Percentiles rank a stretch among this genome's conserved stretches.
These are phyloP conservation scores for Candida piceae DNA, from an alignment of 805 yeast genomes.

Conservation along the genomic window DNA sequence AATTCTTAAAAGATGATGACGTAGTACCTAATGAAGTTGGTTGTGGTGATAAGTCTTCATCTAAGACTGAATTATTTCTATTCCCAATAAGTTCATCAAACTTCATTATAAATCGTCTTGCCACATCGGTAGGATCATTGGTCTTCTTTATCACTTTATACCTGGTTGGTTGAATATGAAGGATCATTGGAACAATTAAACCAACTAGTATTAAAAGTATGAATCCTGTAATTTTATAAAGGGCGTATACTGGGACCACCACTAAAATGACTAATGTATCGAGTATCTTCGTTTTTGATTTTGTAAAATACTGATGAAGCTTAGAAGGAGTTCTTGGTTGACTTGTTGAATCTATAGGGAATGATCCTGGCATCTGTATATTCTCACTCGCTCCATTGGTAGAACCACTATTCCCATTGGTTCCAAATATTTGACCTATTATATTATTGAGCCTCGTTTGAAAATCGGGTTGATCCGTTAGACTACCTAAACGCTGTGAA, in stretches of 20 bases:
- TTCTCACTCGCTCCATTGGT: not conserved
- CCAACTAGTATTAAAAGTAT: constrained; percentile 18
- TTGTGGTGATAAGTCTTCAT: not conserved
- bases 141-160: constrained; percentile 17
- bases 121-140: constrained; percentile 29
- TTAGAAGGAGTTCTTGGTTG: constrained; percentile 16
- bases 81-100: constrained; percentile 32
- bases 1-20: too few species aligned
- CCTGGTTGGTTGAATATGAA: constrained; percentile 16
- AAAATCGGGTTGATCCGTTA: not conserved
- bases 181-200: constrained; percentile 17
- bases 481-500: not conserved
- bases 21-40: not conserved
- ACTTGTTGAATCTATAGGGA: constrained; percentile 8
- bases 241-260: constrained; percentile 23
- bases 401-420: not conserved
- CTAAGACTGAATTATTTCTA: constrained; percentile 1
- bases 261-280: constrained; percentile 16
- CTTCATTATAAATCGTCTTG: constrained; percentile 27
- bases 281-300: constrained; percentile 5
- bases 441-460: constrained; percentile 2
- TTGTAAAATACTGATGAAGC: constrained; percentile 16
- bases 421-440: constrained; percentile 2
- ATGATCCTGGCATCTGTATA: constrained; percentile 20
- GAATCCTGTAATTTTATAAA: constrained; percentile 17